Evolutionary conservation across 345 rosid species (phyloP), one percentile per base, ranked within the genome.

Genomic region (Murraya paniculata): DNA sequence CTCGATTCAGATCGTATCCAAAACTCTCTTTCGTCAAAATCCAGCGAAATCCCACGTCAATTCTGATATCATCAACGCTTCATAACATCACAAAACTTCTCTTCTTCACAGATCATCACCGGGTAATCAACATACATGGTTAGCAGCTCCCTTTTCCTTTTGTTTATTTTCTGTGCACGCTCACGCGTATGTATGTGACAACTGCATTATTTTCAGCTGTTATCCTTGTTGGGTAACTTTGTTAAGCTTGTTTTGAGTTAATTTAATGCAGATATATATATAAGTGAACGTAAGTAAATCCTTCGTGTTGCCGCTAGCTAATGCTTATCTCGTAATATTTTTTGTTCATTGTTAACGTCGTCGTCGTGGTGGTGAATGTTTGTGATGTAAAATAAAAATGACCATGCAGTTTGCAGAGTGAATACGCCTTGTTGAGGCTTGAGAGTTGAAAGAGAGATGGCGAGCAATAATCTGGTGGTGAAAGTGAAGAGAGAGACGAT

Each of bases 401-500:
- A 53, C 18, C 57, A 18, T 53, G 57, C 57, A 53, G 57, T 53
- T 16, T 53, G 57, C 22, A 53, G 57, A 16, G 57, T 53, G 57
- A 53, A 53, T 53, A 53, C 57, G 57, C 19, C 22, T 18, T 53
- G 57, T 0, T 5, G 57, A 53, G 50, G 18, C 50, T 3, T 45
- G 18, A 45, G 50, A 11, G 50, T 45, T 45, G 50, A 45, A 13
- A 68, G 64, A 82, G 84, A 58, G 80, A 84, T 82, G 93, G 86
- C 85, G 80, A 88, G n/a, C 33, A 64, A 81, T 83, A 64, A 83
- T 84, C 90, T 76, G 87, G 90, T 85, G 75, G 93, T 83, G 87
- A 89, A 86, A 84, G 91, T 90, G 78, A 93, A 79, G 85, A 88
- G 84, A 69, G 97, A 91, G 45, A 77, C 84, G 85, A 86, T 93